Base-by-base conservation (phyloP, 1,139 yeast species). In the Candida dubliniensis region DNA sequence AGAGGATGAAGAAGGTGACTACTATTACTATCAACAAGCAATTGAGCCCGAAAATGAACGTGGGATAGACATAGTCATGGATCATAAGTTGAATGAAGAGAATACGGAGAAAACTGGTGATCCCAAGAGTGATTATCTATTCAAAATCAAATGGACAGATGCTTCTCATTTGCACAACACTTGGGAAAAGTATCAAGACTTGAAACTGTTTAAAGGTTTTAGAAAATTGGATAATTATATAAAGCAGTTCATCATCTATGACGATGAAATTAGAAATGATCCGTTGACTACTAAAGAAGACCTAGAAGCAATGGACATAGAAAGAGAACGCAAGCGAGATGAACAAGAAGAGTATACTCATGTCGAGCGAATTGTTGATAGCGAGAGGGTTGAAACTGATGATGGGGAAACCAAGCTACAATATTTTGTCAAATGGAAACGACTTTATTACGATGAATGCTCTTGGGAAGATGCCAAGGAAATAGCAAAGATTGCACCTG, bases 381-480 rank as follows among this genome's bases (percentile, higher is more conserved):
- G 93, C 45, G 90, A 88, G 56, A 81, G 99, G 61, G 77, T 83
- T 15, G 69, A 70, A 40, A 70, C 71, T 5, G 74, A 75, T 26
- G 81, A 77, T 10, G 84, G 77, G 8, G 76, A 76, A 31, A 82
- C 83, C 29, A 83, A 79, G 47, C 71, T 93, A 51, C 86, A 84
- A 58, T 95, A 93, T 61, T 79, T 85, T 49, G 93, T 91, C 48
- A 95, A 95, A 64, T 93, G 99, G 99, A 85, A 82, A 61, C 77
- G 98, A 47, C 74, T 95, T 36, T 87, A 91, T 59, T 95, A 95
- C 59, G 98, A 95, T 64, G 95, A 88, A 54, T 89, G 96, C 51
- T 89, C 98, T 4, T 95, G 99, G 99, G 99, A 95, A 67, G 81
- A 84, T 55, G 98, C 96, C 1, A 85, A 84, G 45, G 85, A 81